Base-by-base conservation (phyloP, 306 rosid species). In the Dryas octopetala region DNA sequence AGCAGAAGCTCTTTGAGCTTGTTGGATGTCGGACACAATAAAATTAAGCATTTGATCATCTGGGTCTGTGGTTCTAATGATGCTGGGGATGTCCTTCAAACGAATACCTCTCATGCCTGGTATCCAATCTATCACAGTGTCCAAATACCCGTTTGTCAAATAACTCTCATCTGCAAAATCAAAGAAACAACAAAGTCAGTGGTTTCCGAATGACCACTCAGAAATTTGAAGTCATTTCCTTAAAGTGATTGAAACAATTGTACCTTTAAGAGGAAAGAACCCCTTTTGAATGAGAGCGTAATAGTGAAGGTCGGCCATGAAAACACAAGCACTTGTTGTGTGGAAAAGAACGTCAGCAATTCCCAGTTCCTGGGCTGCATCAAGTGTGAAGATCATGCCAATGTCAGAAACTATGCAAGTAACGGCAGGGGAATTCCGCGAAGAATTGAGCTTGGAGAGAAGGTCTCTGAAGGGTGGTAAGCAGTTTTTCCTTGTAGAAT, bases 61-160 rank as follows among this genome's bases (percentile, higher is more conserved):
- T 17, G 78, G 88, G 13, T 91, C 60, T 0, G 87, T 87, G 63
- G 95, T 91, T 83, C 89, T 83, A 6, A 89, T 4, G 79, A 89
- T 86, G 59, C 46, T 78, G 0, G 94, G 97, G 1, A 91, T 28
- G 51, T 89, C 97, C 49, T 17, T 89, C 2, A 91, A 4, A 9
- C 89, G 82, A 9, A 91, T 78, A 5, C 63, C 82, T 68, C 81
- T 86, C 57, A 89, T 86, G 5, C 92, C 92, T 0, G 89, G 87
- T 0, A 91, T 75, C 92, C 95, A 91, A 62, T 89, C 92, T 3
- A 91, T 46, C 0, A 50, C 38, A 0, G 81, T 89, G 5, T 89
- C 88, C 59, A 91, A 66, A 78, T 89, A 87, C 5, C 88, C 92
- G 16, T 89, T 84, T 5, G 78, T 84, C 0, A 86, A 0, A 7